Evolutionary conservation across 2,329 filamentous ascomycete genomes (phyloP), one percentile per base, ranked within the genome.

Genomic region (Amesomyces nigricolor): DNA sequence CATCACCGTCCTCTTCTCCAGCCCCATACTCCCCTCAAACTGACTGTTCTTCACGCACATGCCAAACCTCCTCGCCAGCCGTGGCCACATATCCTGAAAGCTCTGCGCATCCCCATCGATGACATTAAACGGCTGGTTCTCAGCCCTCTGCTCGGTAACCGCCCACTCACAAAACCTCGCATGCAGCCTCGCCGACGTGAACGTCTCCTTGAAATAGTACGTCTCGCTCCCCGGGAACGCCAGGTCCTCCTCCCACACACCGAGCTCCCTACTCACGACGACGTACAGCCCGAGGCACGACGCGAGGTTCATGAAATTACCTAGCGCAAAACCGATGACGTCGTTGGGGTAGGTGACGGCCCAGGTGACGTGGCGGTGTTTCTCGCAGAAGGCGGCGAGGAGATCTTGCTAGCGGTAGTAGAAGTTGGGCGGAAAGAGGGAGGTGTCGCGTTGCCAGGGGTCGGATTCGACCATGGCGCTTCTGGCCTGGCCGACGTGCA

Each of bases 401-500:
- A 77, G 72, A 22, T 71, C 66, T 61, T 81, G 73, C 62, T 79
- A 77, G 37, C 67, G 63, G 61, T 78, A 79, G 63, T 80, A 80
- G 63, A 80, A 80, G 64, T 77, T 80, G 2, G 71, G 70, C 8
- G 65, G 67, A 47, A 63, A 65, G 4, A 26, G 43, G 5, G 71
- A 72, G 32, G 65, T 61, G 11, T 68, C 65, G 8, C 71, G 70
- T 4, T 78, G 65, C 70, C 72, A 74, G 1, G 72, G 71, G 53
- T 78, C 75, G 13, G 69, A 66, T 61, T 81, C 76, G 10, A 70
- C 61, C 68, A 79, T 72, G 1, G 76, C 77, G 57, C 72, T 71
- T 57, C 78, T 78, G 13, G 68, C 64, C 9, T 66, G 68, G 8
- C 77, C 76, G 2, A 79, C 69, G 58, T 81, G 78, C 3, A 80